Base-by-base conservation (phyloP, 164 flowering plant species). In the Macadamia tetraphylla region DNA sequence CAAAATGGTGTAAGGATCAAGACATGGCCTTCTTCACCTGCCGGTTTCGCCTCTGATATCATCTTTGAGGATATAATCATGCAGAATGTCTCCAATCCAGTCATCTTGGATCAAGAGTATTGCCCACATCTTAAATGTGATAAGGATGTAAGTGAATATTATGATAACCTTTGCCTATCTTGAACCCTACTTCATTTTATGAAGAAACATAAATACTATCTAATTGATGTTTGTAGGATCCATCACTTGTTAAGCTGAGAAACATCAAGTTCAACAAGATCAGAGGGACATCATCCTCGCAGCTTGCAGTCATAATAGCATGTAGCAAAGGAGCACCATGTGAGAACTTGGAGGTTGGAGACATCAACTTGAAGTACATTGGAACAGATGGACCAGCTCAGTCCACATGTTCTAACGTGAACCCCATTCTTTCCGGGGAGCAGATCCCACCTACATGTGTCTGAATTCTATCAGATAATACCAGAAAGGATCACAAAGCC, bases 201-300 rank as follows among this genome's bases (percentile, higher is more conserved):
- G 7, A 5, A 5, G 9, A 43, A 43, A 43, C 48, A 43, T 43
- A 9, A 43, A 43, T 9, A 5, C 48, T 5, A 5, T 60, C 6
- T 40, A 30, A 43, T 32, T 63, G 6, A 1, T 60, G 60, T 11
- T 62, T 23, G 23, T 23, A 71, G 79, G 2, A 63, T 14, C 73
- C 73, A n/a, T 83, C 81, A 0, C 58, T 65, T 0, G 72, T 75
- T 32, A 57, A 76, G 68, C 61, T 74, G 49, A 70, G 73, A 61
- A 62, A 70, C 11, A 58, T 79, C 1, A 70, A 32, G n/a, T 75
- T 73, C 65, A 69, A 56, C 11, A 63, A 73, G 69, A 77, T 75
- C 15, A 13, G 63, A 9, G 80, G 83, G 0, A 77, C 72, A 2
- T 70, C 83, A 3, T 31, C 80, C n/a, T 61, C 79, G 0, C 48